Percentiles rank a stretch among this genome's conserved stretches.
phyloP scores from a whole-genome alignment of 2,329 filamentous ascomycete species.

The Scedosporium boydii region DNA sequence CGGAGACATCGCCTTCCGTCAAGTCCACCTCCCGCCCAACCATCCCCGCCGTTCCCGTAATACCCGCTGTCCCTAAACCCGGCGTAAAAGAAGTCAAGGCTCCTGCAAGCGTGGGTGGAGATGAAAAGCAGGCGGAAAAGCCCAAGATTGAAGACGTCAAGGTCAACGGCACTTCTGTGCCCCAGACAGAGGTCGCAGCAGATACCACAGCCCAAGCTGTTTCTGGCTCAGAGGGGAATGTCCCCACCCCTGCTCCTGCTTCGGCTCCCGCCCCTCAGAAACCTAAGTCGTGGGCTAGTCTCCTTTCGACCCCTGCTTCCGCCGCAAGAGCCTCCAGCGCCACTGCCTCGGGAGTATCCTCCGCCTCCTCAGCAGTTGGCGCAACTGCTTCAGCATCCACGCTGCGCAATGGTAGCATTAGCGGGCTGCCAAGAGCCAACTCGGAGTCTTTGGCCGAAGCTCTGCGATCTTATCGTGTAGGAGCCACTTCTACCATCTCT shows the following conservation, averaged over 20 bases:
- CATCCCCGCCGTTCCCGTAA: conserved; percentile 29
- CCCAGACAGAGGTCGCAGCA: conserved; percentile 14
- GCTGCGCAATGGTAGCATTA: conserved; percentile 18
- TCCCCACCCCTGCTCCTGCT: conserved; percentile 7
- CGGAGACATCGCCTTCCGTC: conserved; percentile 13
- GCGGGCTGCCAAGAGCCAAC: conserved; percentile 31
- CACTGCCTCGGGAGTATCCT: conserved; percentile 8
- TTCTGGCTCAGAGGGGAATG: conserved; percentile 13
- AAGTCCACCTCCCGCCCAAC: conserved; percentile 5
- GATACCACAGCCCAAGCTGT: conserved; percentile 10
- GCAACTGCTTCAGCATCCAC: conserved; percentile 9
- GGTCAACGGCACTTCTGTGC: not conserved
- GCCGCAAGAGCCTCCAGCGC: conserved; percentile 17
- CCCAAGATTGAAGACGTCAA: not conserved
- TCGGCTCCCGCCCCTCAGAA: conserved; percentile 14
- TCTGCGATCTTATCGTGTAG: conserved; percentile 62
- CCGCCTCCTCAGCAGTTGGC: conserved; percentile 9
- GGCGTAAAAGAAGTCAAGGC: conserved; percentile 18
- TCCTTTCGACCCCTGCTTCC: conserved; percentile 7
- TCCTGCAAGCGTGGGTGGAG: not conserved
- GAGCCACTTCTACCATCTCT: conserved; percentile 54
- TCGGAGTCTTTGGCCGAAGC: conserved; percentile 63
- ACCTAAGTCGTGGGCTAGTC: conserved; percentile 10
- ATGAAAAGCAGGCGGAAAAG: not conserved
- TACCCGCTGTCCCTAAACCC: conserved; percentile 36